A percentile compares a stretch with the other conserved stretches of the same genome.
These are phyloP conservation scores for Trametes cinnabarina DNA, from an alignment of 768 basidiomycete genomes.

Conservation along the genomic window DNA sequence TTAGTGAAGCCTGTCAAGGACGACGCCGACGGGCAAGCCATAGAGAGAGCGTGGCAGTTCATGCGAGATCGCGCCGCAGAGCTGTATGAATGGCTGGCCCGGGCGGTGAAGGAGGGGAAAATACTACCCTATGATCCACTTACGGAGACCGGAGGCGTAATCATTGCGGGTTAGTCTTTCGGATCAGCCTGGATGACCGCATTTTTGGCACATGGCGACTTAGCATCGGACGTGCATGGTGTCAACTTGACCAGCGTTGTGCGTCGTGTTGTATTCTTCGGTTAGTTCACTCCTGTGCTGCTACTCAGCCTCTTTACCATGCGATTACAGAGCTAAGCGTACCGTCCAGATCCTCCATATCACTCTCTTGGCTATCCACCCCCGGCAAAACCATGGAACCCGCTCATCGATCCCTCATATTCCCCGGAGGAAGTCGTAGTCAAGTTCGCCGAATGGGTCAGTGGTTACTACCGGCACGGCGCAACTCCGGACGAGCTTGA, in stretches of 20 bases:
- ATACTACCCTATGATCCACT: slow-evolving; percentile 23
- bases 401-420: not conserved
- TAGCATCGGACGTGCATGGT: not conserved
- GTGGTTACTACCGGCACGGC: not conserved
- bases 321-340: too few relatives aligned
- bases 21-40: slow-evolving; percentile 19
- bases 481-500: not conserved
- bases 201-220: slow-evolving; percentile 5
- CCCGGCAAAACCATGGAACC: not conserved
- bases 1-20: not conserved
- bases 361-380: not conserved
- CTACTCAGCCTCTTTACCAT: too few relatives aligned
- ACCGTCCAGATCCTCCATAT: not conserved
- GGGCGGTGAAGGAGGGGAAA: slow-evolving; percentile 29
- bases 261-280: slow-evolving; percentile 1
- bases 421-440: not conserved
- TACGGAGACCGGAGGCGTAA: slow-evolving; percentile 1
- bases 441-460: not conserved
- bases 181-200: slow-evolving; percentile 4
- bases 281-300: not conserved
- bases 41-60: slow-evolving; percentile 1
- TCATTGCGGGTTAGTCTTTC: slow-evolving; percentile 12
- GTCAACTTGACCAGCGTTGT: not conserved
- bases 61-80: slow-evolving; percentile 33
- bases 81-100: slow-evolving; percentile 32